Evolutionary conservation across 805 yeast genomes (phyloP), one percentile per base, ranked within the genome.

Genomic region (Teunomyces pallodes): DNA sequence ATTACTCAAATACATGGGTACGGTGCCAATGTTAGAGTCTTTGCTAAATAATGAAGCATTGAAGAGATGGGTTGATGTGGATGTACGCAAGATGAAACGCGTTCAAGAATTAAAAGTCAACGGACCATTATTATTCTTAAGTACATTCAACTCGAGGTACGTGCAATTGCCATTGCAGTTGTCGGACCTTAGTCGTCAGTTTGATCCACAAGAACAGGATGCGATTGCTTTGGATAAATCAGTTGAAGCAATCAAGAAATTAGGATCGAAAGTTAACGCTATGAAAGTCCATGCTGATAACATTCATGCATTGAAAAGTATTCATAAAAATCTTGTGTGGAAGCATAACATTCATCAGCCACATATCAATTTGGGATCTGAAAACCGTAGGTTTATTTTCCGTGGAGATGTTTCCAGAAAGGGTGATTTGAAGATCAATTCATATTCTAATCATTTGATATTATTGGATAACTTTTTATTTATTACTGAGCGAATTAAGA

Each of bases 401-500:
- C 69, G 84, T 9, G 94, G 90, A 0, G 77, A 75, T 24, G 76
- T 86, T 13, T 56, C 70, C 2, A 74, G 85, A 47, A 81, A 84
- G 49, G 82, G 88, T 10, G 94, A 86, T 43, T 68, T 82, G 56
- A 80, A 83, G 70, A 69, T 83, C 28, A 84, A 83, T 35, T 74
- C 86, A 35, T 67, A 72, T 6, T 69, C 76, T 0, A 67, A 66
- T 42, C 76, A 80, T 53, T 56, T 86, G 20, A 79, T 87, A 14
- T 65, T 89, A 27, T 65, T 89, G 45, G 96, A 89, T 59, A 87
- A 89, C 57, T 87, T 75, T 55, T 65, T 89, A 39, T 59, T 89
- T 29, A 76, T 89, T 1, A 83, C 88, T 0, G 84, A 88, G 36
- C 74, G 74, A 42, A 63, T 77, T 2, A 70, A 71, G 7, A 77